A percentile compares a stretch with the other conserved stretches of the same genome.
Evolutionary conservation across 2,329 filamentous ascomycete species (phyloP).

Genomic region (Trichoderma koningii): DNA sequence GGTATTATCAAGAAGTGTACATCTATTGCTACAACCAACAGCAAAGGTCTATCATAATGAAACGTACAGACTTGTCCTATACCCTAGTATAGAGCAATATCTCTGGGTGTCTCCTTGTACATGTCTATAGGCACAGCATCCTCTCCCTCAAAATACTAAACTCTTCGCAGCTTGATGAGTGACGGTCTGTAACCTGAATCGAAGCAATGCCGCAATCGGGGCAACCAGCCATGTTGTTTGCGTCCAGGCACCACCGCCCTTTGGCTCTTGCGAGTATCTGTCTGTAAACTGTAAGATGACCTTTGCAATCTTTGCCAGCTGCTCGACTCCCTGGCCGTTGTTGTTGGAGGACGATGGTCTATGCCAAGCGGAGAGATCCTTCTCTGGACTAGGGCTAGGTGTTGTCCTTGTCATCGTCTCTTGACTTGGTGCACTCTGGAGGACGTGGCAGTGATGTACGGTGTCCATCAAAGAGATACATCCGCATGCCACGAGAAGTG

Average conservation of each 20-base stretch:
- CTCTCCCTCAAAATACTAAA: neutral
- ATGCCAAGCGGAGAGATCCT: neutral
- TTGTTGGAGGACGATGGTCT: slow-evolving; percentile 1
- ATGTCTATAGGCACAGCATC: no score
- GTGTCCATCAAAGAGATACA: slow-evolving; percentile 1
- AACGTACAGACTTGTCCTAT: no score
- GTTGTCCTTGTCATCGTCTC: neutral
- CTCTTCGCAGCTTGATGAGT: neutral
- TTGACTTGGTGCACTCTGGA: neutral
- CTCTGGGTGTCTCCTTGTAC: neutral
- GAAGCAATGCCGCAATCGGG: slow-evolving; percentile 1
- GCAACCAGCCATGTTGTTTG: slow-evolving; percentile 18
- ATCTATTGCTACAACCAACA: no score
- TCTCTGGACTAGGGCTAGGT: neutral
- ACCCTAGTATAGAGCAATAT: no score
- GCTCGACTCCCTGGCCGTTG: neutral
- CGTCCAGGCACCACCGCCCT: slow-evolving; percentile 8
- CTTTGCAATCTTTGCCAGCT: slow-evolving; percentile 19
- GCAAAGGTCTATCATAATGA: no score
- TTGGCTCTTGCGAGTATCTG: slow-evolving; percentile 14
- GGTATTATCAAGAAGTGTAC: no score
- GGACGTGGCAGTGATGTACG: neutral
- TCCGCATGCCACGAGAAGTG: neutral
- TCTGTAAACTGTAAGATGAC: slow-evolving; percentile 20
- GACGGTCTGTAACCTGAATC: neutral